These are phyloP conservation scores for Podospora fimiseda DNA, from an alignment of 495 filamentous ascomycete genomes.

Conservation along the genomic window DNA sequence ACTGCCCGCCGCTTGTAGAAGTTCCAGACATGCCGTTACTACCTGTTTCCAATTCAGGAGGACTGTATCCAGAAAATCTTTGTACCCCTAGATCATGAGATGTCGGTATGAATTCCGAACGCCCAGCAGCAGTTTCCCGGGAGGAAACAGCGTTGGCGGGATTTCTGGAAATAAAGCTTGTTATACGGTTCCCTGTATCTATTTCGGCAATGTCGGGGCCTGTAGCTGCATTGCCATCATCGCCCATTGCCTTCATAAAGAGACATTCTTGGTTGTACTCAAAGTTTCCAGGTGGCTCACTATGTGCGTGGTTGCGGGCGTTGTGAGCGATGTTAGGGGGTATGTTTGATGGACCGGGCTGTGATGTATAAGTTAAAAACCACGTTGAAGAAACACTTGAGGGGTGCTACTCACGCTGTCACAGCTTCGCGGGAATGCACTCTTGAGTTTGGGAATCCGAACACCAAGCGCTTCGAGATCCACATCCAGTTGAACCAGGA, in stretches of 20 bases:
- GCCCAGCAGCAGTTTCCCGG: constrained; percentile 23
- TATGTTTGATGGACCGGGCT: constrained; percentile 12
- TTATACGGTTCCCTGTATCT: constrained; percentile 12
- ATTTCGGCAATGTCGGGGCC: constrained; percentile 25
- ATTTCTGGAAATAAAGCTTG: constrained; percentile 11
- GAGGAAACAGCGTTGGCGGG: constrained; percentile 26
- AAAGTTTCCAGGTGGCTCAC: not conserved
- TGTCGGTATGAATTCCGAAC: constrained; percentile 19
- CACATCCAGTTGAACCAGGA: constrained; percentile 87
- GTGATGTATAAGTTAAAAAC: not conserved
- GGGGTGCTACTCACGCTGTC: constrained; percentile 38
- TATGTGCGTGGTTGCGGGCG: not conserved
- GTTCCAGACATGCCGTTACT: constrained; percentile 33
- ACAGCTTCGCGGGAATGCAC: constrained; percentile 42
- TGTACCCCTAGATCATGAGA: constrained; percentile 26
- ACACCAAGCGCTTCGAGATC: constrained; percentile 67
- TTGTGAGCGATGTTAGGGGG: not conserved
- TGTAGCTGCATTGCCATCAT: constrained; percentile 26
- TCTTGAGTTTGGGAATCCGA: constrained; percentile 47
- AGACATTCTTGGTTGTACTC: constrained; percentile 28
- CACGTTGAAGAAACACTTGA: no score
- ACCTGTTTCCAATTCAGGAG: constrained; percentile 15
- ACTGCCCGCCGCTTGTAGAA: constrained; percentile 34
- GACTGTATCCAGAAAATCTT: constrained; percentile 15
- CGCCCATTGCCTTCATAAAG: constrained; percentile 27